phyloP scores from a whole-genome alignment of 2,329 filamentous ascomycete genomes.

The Septoria linicola region DNA sequence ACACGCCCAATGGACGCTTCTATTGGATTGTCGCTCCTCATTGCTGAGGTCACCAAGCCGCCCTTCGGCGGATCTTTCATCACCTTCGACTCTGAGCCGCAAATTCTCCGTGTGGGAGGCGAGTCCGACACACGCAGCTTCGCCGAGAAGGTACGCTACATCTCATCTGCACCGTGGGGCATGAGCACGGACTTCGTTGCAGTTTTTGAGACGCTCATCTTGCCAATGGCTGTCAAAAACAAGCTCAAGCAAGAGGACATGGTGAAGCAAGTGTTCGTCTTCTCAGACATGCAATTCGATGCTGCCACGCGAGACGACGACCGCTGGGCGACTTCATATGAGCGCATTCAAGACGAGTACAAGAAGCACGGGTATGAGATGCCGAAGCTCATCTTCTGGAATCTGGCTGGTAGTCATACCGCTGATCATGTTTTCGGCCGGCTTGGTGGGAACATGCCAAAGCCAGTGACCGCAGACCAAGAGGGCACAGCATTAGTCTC shows the following conservation, averaged over 20 bases:
- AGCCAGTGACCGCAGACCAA: slow-evolving; percentile 51
- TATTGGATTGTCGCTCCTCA: slow-evolving; percentile 57
- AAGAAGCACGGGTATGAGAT: slow-evolving; percentile 55
- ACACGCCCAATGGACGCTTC: slow-evolving; percentile 55
- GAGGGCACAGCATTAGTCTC: slow-evolving; percentile 52
- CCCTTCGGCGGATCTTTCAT: slow-evolving; percentile 59
- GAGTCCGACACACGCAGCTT: slow-evolving; percentile 39
- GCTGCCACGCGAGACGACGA: slow-evolving; percentile 27
- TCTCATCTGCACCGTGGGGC: slow-evolving; percentile 42
- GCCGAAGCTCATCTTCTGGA: slow-evolving; percentile 62
- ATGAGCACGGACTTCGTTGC: slow-evolving; percentile 54
- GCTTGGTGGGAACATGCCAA: slow-evolving; percentile 43
- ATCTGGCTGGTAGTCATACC: slow-evolving; percentile 49
- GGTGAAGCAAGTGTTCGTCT: slow-evolving; percentile 62
- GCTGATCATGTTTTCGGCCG: slow-evolving; percentile 18
- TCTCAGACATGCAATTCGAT: slow-evolving; percentile 63
- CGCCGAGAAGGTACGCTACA: slow-evolving; percentile 42
- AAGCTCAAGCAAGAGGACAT: slow-evolving; percentile 57
- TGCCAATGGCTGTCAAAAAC: slow-evolving; percentile 54
- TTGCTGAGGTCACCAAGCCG: slow-evolving; percentile 53
- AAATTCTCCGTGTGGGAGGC: slow-evolving; percentile 46
- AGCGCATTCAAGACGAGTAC: slow-evolving; percentile 51
- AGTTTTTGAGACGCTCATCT: slow-evolving; percentile 56
- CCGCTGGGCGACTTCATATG: slow-evolving; percentile 50
- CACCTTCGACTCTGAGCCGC: slow-evolving; percentile 50